These are phyloP conservation scores for Thecamonas trahens DNA, from an alignment of 78 protist genomes.

Conservation along the genomic window DNA sequence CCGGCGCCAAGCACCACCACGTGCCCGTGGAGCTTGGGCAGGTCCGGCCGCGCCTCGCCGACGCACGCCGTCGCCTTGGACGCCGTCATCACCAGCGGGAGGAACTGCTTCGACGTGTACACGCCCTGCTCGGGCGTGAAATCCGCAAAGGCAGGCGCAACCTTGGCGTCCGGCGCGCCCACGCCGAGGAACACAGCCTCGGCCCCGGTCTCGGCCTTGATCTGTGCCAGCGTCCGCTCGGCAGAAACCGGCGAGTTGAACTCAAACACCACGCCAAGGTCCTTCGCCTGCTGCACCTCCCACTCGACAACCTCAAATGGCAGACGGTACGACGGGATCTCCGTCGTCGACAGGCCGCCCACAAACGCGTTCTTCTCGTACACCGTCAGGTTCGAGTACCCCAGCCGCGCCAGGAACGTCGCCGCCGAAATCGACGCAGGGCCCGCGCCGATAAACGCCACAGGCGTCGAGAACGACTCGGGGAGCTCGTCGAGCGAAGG, in stretches of 20 bases:
- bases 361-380: conserved; percentile 71
- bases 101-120: conserved; percentile 74
- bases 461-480: background rate
- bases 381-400: conserved; percentile 77
- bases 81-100: conserved; percentile 65
- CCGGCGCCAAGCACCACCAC: conserved; percentile 96
- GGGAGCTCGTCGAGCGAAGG: conserved; percentile 7
- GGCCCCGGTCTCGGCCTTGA: conserved; percentile 40
- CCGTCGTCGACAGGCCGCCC: conserved; percentile 85
- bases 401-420: conserved; percentile 88
- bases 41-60: conserved; percentile 2
- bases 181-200: conserved; percentile 83
- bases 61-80: conserved; percentile 48
- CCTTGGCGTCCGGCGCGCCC: conserved; percentile 75
- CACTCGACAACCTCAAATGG: conserved; percentile 78
- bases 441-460: conserved; percentile 78
- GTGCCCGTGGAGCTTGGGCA: conserved; percentile 70
- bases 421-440: conserved; percentile 91
- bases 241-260: conserved; percentile 25
- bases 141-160: conserved; percentile 32
- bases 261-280: conserved; percentile 81
- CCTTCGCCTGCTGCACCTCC: conserved; percentile 79
- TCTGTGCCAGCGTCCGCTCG: background rate
- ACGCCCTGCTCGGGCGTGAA: conserved; percentile 56
- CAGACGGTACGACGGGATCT: conserved; percentile 89